phyloP scores from a whole-genome alignment of 2,329 filamentous ascomycete species.

The Colletotrichum nymphaeae region DNA sequence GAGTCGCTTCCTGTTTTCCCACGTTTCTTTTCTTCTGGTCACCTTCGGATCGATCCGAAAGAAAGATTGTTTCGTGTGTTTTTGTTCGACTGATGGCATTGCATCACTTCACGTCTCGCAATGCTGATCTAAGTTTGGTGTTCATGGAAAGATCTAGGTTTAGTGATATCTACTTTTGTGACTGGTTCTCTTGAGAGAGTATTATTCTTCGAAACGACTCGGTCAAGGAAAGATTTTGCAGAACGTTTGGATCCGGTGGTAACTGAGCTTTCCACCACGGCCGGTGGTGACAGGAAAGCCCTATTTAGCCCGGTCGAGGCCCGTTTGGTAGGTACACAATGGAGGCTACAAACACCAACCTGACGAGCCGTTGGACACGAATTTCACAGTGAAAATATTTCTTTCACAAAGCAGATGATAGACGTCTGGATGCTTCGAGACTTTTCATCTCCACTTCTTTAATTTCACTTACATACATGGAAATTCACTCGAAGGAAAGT shows the following conservation, averaged over 20 bases:
- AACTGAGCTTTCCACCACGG: background rate
- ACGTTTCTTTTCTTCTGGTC: background rate
- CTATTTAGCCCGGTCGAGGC: background rate
- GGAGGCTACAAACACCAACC: constrained; percentile 17
- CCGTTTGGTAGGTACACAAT: constrained; percentile 7
- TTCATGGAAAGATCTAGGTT: background rate
- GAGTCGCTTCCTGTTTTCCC: background rate
- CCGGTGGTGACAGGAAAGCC: background rate
- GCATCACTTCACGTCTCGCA: background rate
- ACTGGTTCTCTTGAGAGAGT: background rate
- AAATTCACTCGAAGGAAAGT: too few relatives aligned
- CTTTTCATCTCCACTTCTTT: background rate
- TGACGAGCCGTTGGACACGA: background rate
- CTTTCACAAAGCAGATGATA: background rate
- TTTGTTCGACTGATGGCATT: background rate
- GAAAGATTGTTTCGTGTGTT: background rate
- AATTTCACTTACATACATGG: too few relatives aligned
- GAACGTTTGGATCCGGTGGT: background rate
- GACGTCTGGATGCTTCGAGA: background rate
- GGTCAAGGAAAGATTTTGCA: background rate
- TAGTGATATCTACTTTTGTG: background rate
- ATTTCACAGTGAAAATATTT: background rate
- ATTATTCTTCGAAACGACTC: background rate
- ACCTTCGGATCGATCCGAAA: background rate
- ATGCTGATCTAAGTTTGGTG: background rate